Base-by-base conservation (phyloP, 2,329 filamentous ascomycete species). In the Diaporthe citri region DNA sequence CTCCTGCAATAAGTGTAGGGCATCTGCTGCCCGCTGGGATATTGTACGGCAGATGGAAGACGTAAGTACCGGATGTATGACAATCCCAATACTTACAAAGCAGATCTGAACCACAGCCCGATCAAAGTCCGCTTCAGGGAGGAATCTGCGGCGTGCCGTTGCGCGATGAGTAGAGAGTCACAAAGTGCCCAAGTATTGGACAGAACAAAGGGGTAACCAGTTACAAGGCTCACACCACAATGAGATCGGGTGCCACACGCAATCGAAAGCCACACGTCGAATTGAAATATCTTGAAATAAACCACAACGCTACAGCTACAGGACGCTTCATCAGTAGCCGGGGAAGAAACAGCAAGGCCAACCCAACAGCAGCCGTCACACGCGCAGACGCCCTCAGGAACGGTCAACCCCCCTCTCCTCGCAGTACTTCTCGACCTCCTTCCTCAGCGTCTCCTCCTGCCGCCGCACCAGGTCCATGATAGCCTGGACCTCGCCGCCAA, bases 351-450 rank as follows among this genome's bases (percentile, higher is more conserved):
- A 28, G 15, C n/a, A 36, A 52, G 22, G 3, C 34, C 22, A 22
- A 17, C 31, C 2, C 36, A 12, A 59, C 56, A 72, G 8, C 56
- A 25, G 9, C 34, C n/a, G 39, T 4, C n/a, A 41, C 10, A 34
- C 5, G 6, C 57, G 48, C n/a, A 28, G 5, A 55, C 46, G 10
- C 55, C 43, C 60, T 70, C 51, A 73, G 36, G 72, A 73, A 28
- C 28, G 20, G 17, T 25, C 43, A 31, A 88, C 86, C 0, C 87
- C 87, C 56, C 92, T 86, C 84, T 94, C 92, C 59, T 86, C 86
- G 79, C 93, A 95, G 82, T 94, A 96, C 85, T 93, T 94, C 76
- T 89, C 89, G 9, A 95, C 94, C 85, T 96, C 94, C 86, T 93
- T 95, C 76, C 86, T 86, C 80, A 95, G 83, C 74, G 88, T 93